Evolutionary conservation across 2,329 filamentous ascomycete species (phyloP), one percentile per base, ranked within the genome.

Genomic region (Sclerotinia minor): DNA sequence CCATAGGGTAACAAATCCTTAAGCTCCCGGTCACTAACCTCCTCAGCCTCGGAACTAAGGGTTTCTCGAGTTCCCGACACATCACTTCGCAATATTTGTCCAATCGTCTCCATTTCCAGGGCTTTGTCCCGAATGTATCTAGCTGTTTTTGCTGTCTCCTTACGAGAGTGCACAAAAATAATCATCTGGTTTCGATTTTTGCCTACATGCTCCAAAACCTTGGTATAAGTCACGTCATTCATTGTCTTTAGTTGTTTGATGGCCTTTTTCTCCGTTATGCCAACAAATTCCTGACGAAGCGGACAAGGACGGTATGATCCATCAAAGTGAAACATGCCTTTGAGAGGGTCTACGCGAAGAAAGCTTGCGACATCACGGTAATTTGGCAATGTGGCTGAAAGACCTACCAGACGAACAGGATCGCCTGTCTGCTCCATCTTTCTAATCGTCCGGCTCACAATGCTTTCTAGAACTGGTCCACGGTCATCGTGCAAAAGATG

Each of bases 161-260:
- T 99, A 75, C 95, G 87, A 47, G 96, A 99, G 78, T 99, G 96
- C 7, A 99, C 95, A 76, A 99, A 99, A 69, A 99, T 97, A 50
- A 99, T 87, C 94, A 99, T 97, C 79, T 99, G 95, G 75, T 99
- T 97, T 71, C 92, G 88, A 76, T 96, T 90, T 69, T 90, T 89
- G 8, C 95, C 95, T 41, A 97, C 94, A 77, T 98, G 94, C 79
- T 99, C 95, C 66, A 99, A 86, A 38, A 97, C 94, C 79, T 99
- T 99, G 72, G 89, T 96, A 79, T 99, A 99, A 68, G 93, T 97
- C 66, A 99, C 94, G 74, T 99, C 95, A 76, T 99, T 99, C 95
- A 99, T 99, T 0, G 92, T 96, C 84, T 98, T 97, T 66, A 99
- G 83, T 79, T 99, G 95, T 80, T 98, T 99, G 81, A 99, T 99